Conservation (phyloP, 805 yeast genomes). For the Brettanomyces bruxellensis region DNA sequence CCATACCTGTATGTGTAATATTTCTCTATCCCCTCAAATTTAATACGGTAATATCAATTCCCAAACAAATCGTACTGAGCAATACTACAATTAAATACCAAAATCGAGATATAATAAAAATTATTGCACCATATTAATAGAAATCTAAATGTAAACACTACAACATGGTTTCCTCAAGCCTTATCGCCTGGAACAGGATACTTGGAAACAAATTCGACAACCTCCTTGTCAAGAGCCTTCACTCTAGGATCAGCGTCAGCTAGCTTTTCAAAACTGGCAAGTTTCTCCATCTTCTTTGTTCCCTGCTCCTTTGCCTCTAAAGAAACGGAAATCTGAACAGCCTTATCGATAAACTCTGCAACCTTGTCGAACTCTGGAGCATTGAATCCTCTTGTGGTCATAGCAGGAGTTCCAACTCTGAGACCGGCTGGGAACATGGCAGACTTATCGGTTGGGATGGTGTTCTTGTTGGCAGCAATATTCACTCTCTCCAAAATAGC, state of each 20-base stretch:
- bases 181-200: conserved; percentile 86
- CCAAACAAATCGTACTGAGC: no score
- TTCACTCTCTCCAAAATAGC: conserved; percentile 80
- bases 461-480: conserved; percentile 93
- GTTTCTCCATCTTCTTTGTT: conserved; percentile 44
- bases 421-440: conserved; percentile 95
- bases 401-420: conserved; percentile 97
- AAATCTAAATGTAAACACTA: neutral
- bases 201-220: conserved; percentile 59
- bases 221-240: conserved; percentile 52
- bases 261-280: conserved; percentile 61
- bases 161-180: no score
- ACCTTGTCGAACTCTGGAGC: conserved; percentile 72
- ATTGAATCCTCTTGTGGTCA: conserved; percentile 92
- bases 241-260: conserved; percentile 60
- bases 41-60: no score
- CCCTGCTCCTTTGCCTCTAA: conserved; percentile 56
- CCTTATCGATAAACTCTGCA: conserved; percentile 69
- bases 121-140: no score
- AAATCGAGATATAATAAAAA: no score
- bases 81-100: no score
- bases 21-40: no score
- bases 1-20: no score
- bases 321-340: conserved; percentile 59
- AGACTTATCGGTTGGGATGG: conserved; percentile 93